Percentiles rank a stretch among this genome's conserved stretches.
Conservation (phyloP, 805 yeast species). For the Ogataea trehaloabstinens region DNA sequence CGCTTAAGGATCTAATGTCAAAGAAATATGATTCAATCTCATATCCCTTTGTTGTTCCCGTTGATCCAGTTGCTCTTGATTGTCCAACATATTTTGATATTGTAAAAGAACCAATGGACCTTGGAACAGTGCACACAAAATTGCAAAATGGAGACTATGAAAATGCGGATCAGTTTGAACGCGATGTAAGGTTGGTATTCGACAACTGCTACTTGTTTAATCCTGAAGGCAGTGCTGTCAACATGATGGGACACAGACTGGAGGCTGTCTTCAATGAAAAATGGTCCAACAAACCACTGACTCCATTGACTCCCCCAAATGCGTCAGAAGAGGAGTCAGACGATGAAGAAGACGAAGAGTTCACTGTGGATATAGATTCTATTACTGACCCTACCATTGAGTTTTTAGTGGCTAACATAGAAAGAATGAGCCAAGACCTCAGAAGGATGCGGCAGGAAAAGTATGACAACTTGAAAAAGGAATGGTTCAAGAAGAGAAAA, state of each 20-base stretch:
- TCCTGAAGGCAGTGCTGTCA: slow-evolving; percentile 96
- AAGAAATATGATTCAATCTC: slow-evolving; percentile 83
- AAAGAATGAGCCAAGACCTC: slow-evolving; percentile 81
- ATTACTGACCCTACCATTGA: slow-evolving; percentile 88
- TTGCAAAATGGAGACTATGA: slow-evolving; percentile 84
- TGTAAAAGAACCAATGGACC: slow-evolving; percentile 92
- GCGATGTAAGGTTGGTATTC: slow-evolving; percentile 80
- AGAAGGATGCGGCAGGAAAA: slow-evolving; percentile 79
- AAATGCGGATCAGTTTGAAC: slow-evolving; percentile 82
- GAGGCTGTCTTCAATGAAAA: slow-evolving; percentile 83
- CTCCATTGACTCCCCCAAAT: slow-evolving; percentile 56
- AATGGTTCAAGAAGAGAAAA: slow-evolving; percentile 52
- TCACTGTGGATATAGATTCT: slow-evolving; percentile 57
- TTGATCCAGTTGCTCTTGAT: slow-evolving; percentile 90
- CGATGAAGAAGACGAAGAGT: slow-evolving; percentile 44
- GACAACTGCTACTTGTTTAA: slow-evolving; percentile 87
- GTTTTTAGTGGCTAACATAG: slow-evolving; percentile 81
- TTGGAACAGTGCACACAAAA: slow-evolving; percentile 79
- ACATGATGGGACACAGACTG: slow-evolving; percentile 89
- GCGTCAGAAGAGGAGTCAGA: slow-evolving; percentile 42
- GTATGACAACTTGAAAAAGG: slow-evolving; percentile 62
- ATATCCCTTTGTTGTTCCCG: slow-evolving; percentile 91
- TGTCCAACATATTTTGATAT: slow-evolving; percentile 87
- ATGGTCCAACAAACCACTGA: slow-evolving; percentile 84
- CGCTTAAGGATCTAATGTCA: slow-evolving; percentile 75